Evolutionary conservation across 768 basidiomycete genomes (phyloP).

Genomic region (Solioccasus polychromus): DNA sequence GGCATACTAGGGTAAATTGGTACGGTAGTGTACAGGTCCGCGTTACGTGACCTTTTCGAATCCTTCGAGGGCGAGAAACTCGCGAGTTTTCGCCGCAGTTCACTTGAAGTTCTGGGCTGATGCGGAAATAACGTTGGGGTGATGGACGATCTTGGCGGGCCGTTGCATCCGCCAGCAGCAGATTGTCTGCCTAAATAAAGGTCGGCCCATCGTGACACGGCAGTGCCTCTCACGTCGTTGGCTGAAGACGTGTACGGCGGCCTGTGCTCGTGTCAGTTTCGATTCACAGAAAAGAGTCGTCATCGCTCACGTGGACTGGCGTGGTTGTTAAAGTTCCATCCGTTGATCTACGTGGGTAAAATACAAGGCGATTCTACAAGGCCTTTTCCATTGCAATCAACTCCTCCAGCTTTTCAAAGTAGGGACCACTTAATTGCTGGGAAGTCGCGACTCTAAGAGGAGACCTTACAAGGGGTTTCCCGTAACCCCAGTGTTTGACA

Average conservation of each 20-base stretch:
- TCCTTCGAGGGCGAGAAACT: no score
- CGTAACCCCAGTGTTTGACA: conserved; percentile 64
- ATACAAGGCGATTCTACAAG: conserved; percentile 16
- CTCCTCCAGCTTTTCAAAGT: conserved; percentile 42
- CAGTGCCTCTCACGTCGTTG: no score
- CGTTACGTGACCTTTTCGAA: no score
- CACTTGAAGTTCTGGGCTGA: neutral
- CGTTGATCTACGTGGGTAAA: conserved; percentile 1
- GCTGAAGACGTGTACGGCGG: no score
- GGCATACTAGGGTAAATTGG: no score
- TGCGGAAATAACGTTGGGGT: neutral
- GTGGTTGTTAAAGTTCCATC: no score
- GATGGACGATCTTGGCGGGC: neutral
- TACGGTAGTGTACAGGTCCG: no score
- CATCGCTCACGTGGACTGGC: no score
- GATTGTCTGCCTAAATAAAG: neutral
- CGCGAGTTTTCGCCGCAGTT: neutral
- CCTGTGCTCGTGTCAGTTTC: no score
- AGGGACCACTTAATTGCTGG: conserved; percentile 36
- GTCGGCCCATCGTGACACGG: no score
- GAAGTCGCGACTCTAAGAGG: conserved; percentile 45
- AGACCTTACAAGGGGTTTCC: conserved; percentile 44
- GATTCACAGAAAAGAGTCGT: no score
- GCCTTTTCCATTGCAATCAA: conserved; percentile 46
- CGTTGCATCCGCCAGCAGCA: neutral